phyloP scores from a whole-genome alignment of 2,329 filamentous ascomycete genomes.

The Paecilomyces sp. region DNA sequence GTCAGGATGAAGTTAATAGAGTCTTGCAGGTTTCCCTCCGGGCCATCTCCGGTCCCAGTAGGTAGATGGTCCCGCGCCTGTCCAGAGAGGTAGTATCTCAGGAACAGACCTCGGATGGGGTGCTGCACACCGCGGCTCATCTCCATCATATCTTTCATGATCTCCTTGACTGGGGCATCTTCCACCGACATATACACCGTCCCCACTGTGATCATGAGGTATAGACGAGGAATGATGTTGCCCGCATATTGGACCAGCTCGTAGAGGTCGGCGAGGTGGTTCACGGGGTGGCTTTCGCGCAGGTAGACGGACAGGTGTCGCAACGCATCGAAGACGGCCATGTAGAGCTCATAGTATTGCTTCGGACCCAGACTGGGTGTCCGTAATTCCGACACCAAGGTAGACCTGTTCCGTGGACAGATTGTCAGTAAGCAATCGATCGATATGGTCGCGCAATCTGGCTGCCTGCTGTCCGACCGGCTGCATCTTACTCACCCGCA shows the following conservation, averaged over 20 bases:
- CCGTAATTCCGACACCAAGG: constrained; percentile 93
- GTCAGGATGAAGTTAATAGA: constrained; percentile 97
- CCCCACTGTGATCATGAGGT: constrained; percentile 98
- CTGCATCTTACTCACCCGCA: constrained; percentile 68
- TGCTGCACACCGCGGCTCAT: constrained; percentile 98
- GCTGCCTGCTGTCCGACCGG: constrained; percentile 16
- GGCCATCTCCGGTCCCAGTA: constrained; percentile 73
- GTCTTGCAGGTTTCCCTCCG: constrained; percentile 91
- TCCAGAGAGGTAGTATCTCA: constrained; percentile 92
- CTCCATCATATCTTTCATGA: constrained; percentile 99
- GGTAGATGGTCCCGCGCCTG: constrained; percentile 89
- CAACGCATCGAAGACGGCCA: constrained; percentile 96
- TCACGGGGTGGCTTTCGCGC: constrained; percentile 93
- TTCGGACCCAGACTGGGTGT: constrained; percentile 97
- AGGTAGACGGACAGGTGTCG: constrained; percentile 95
- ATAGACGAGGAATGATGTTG: constrained; percentile 92
- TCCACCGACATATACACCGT: constrained; percentile 99
- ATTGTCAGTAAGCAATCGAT: constrained; percentile 11
- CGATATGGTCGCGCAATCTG: constrained; percentile 2
- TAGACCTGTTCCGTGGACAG: constrained; percentile 59
- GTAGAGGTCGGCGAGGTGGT: constrained; percentile 96
- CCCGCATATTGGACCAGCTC: constrained; percentile 97
- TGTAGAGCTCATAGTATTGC: constrained; percentile 99
- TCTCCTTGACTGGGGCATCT: constrained; percentile 96
- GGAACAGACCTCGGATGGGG: constrained; percentile 86